Base-by-base conservation (phyloP, 371 early-diverging fungal species). In the Rhizopus arrhizus region DNA sequence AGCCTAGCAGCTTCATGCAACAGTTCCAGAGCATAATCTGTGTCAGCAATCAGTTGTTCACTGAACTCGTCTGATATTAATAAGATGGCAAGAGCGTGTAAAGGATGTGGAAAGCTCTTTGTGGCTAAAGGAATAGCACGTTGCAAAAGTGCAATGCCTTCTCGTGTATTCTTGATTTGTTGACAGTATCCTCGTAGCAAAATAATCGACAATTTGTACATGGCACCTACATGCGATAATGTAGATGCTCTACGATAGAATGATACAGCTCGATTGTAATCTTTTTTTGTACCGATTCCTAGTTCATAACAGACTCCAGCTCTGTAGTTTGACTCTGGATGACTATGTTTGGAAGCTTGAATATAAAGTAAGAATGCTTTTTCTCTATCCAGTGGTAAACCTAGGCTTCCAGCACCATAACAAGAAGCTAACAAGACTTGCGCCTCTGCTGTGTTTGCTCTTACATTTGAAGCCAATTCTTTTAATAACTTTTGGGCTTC, bases 201-300 rank as follows among this genome's bases (percentile, higher is more conserved):
- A 13, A 93, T 83, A 72, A 94, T 85, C 5, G 94, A 97, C 13
- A 96, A 75, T 69, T 95, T 95, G 84, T 94, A 96, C 96, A 98
- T 96, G 33, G 95, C 94, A 0, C 90, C 86, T 5, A 92, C 84
- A 66, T 97, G 94, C 5, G 94, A 90, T 50, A 91, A 73, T n/a
- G 89, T 85, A 0, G 98, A 97, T 0, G 96, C 93, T 77, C 95
- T 95, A 52, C 93, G 87, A 69, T 92, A 99, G 68, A 91, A 95
- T 58, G 91, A 89, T 33, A 95, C 75, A 0, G 97, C 91, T 5
- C 93, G 84, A 5, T 65, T 66, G 13, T 81, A 70, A 66, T 97
- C 95, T 13, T 86, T 78, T 38, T 87, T 85, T 8, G 91, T 91
- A n/a, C 98, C 97, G 5, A 93, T 89, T 11, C 96, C 97, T 28